Base-by-base conservation (phyloP, 306 rosid species). In the Notholithocarpus densiflorus region DNA sequence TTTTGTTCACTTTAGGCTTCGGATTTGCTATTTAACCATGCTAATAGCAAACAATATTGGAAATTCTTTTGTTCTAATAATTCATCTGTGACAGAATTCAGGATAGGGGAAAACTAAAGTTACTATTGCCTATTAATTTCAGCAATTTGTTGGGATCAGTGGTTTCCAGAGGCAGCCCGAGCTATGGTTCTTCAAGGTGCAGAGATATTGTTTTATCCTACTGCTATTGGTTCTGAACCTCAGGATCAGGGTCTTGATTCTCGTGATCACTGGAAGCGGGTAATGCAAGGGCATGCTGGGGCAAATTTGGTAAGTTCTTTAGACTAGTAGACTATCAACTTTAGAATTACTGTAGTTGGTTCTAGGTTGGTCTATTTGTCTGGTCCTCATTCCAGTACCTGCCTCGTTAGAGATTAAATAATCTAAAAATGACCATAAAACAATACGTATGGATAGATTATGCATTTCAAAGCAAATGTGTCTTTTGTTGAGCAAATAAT, bases 121-220 rank as follows among this genome's bases (percentile, higher is more conserved):
- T 80, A 68, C 77, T 66, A 34, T 20, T 77, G 56, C 5, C 72
- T 68, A 20, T 88, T 81, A 79, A 66, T 86, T 71, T 59, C 88
- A 95, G 98, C 96, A 80, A 91, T 95, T 75, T 92, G 98, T 89
- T 95, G 98, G 98, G 98, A 95, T 86, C 98, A 95, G 87, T 95
- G 98, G 97, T 95, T 95, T 84, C 98, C 98, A 0, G 98, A 95
- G 93, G 92, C 94, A 78, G 98, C 98, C 70, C 88, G 97, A 18
- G 91, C 97, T 62, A 90, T 95, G 97, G 98, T 75, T 57, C 98
- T 95, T 89, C 98, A 95, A 87, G 98, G 98, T 84, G 98, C 97
- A 15, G 98, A 95, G 84, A 88, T 95, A 84, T 84, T 95, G 91
- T 83, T 95, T 82, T 92, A 95, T 83, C 98, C 98, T 34, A 95